Evolutionary conservation across 2,329 filamentous ascomycete genomes (phyloP).

Genomic region (Helicocarpus griseus): DNA sequence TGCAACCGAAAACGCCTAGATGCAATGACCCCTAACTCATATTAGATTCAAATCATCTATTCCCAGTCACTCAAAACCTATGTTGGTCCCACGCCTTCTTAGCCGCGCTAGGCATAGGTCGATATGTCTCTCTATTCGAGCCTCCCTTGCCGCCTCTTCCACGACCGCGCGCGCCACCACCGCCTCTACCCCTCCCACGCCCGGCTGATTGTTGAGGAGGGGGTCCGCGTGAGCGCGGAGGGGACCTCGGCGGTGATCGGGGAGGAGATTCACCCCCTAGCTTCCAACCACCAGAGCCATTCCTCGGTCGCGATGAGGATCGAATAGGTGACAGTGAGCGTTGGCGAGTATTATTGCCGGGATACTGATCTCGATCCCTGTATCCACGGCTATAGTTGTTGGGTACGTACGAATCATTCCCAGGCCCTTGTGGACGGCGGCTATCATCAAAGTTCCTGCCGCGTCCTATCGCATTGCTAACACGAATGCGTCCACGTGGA

Average conservation of each 20-base stretch:
- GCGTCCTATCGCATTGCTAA: slow-evolving; percentile 23
- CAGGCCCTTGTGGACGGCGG: slow-evolving; percentile 7
- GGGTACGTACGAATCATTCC: slow-evolving; percentile 7
- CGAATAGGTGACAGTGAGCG: slow-evolving; percentile 25
- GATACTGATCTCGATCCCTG: slow-evolving; percentile 22
- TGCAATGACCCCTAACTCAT: not conserved
- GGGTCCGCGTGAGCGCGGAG: slow-evolving; percentile 13
- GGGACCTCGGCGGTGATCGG: slow-evolving; percentile 14
- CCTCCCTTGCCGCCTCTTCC: slow-evolving; percentile 9
- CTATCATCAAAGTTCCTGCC: slow-evolving; percentile 18
- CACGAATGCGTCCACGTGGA: slow-evolving; percentile 26
- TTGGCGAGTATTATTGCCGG: slow-evolving; percentile 16
- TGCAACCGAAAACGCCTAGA: not conserved
- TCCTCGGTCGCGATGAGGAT: slow-evolving; percentile 10
- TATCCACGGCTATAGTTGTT: slow-evolving; percentile 11
- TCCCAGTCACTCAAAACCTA: slow-evolving; percentile 15
- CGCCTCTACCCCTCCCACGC: slow-evolving; percentile 11
- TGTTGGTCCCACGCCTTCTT: slow-evolving; percentile 26
- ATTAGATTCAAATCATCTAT: not conserved
- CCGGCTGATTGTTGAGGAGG: slow-evolving; percentile 6
- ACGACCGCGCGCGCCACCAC: slow-evolving; percentile 16
- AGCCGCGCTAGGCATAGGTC: slow-evolving; percentile 23
- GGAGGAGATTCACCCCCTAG: slow-evolving; percentile 5
- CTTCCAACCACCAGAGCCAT: slow-evolving; percentile 15
- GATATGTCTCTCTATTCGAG: slow-evolving; percentile 20